Evolutionary conservation across 352 stramenopile species (phyloP), one percentile per base, ranked within the genome.

Genomic region (Globisporangium canariense): DNA sequence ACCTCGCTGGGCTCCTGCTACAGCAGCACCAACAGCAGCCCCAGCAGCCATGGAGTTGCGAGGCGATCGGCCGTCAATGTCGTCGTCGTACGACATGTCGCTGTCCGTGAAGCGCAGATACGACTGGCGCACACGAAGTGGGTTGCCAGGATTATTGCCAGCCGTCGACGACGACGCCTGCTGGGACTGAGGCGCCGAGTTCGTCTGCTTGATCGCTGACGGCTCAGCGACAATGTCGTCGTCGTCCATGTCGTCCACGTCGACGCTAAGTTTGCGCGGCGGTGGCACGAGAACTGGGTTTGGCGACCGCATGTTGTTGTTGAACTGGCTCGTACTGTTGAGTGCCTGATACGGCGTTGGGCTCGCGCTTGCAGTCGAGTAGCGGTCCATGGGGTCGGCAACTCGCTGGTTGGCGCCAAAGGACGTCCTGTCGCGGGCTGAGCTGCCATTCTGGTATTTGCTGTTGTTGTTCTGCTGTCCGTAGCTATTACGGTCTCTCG

Each of bases 161-260:
- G 2, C 46, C 41, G 9, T 47, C 41, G 36, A 41, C 36, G 50
- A 36, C 32, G 32, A 36, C 32, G 32, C 47, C 34, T 72, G 58
- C 55, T 70, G 51, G 30, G 60, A 40, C 52, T 22, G 40, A 41
- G 57, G 14, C 18, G 22, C 50, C 4, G 49, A 47, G 50, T 34
- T 66, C 25, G 45, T 46, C 40, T 61, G 52, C 20, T 63, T 62
- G 46, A 43, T 71, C 49, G 16, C 73, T 60, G 52, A 74, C 46
- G 54, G 63, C 32, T 49, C 38, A 3, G 60, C 70, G n/a, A 71
- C 64, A 5, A 75, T 49, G 34, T 81, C 67, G 40, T 78, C 69
- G 36, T 73, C 67, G 30, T 75, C 68, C 55, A 79, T 65, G 25
- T 69, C 59, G 30, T 82, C 71, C 30, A 74, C 52, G 20, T 84